phyloP scores from a whole-genome alignment of 1,284 basidiomycete species.

The Wallemia hederae region DNA sequence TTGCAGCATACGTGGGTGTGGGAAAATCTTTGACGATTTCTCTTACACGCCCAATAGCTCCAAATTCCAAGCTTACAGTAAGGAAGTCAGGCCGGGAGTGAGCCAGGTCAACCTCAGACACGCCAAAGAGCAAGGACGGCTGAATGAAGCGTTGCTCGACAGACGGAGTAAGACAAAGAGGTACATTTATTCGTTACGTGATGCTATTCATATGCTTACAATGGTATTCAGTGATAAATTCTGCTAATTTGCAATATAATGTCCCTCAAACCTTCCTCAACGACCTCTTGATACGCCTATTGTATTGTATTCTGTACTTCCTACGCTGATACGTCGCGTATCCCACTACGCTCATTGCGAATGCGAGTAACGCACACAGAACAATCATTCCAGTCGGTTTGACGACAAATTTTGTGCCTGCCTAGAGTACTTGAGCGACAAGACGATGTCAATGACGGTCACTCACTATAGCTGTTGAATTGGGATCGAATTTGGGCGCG shows the following conservation, averaged over 20 bases:
- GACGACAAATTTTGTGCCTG: not conserved
- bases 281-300: not conserved
- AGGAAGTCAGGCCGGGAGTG: conserved; percentile 39
- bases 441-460: not conserved
- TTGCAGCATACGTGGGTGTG: conserved; percentile 17
- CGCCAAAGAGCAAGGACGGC: conserved; percentile 54
- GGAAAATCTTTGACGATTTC: not conserved
- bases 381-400: not conserved
- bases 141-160: conserved; percentile 67
- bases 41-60: conserved; percentile 22
- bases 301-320: conserved; percentile 4
- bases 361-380: not conserved
- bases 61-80: conserved; percentile 49
- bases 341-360: conserved; percentile 3
- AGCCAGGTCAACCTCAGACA: conserved; percentile 33
- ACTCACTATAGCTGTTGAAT: not conserved
- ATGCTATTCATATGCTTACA: not conserved
- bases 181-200: conserved; percentile 19
- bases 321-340: conserved; percentile 6
- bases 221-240: not conserved
- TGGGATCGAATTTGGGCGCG: not conserved
- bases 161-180: conserved; percentile 72
- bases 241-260: too few relatives aligned
- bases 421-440: not conserved
- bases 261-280: not conserved